Evolutionary conservation across 2,329 filamentous ascomycete genomes (phyloP).

Genomic region (Botrytis fragariae): DNA sequence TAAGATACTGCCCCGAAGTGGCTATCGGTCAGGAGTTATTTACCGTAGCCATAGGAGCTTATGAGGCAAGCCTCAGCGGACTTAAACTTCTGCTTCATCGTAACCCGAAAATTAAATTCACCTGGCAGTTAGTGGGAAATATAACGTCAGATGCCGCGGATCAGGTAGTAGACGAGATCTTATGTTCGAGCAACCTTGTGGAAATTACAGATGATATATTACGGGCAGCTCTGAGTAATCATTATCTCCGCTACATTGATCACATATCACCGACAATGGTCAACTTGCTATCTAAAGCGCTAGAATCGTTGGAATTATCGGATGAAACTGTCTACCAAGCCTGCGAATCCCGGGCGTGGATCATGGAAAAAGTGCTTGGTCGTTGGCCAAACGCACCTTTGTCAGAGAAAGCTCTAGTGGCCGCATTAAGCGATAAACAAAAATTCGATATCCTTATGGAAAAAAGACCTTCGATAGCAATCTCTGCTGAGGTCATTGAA

Average conservation of each 20-base stretch:
- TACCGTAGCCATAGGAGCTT: not conserved
- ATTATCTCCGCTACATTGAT: not conserved
- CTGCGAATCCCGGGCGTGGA: not conserved
- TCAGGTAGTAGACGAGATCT: not conserved
- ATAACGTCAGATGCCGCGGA: not conserved
- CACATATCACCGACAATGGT: not conserved
- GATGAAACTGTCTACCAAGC: not conserved
- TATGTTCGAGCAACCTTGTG: not conserved
- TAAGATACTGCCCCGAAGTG: too few species aligned
- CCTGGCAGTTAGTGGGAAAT: not conserved
- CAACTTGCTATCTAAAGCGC: not conserved
- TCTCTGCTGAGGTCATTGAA: not conserved
- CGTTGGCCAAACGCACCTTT: not conserved
- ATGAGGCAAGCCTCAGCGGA: accelerated
- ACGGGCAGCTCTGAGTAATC: not conserved
- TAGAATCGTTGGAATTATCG: not conserved
- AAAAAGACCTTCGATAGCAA: not conserved
- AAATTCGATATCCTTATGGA: not conserved
- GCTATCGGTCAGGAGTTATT: too few species aligned
- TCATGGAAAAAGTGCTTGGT: not conserved
- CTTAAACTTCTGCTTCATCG: not conserved
- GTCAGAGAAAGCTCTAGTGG: not conserved
- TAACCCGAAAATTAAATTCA: not conserved
- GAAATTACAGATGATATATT: not conserved
- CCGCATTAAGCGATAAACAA: not conserved